Evolutionary conservation across 345 rosid genomes (phyloP).

Genomic region (Jatropha curcas): DNA sequence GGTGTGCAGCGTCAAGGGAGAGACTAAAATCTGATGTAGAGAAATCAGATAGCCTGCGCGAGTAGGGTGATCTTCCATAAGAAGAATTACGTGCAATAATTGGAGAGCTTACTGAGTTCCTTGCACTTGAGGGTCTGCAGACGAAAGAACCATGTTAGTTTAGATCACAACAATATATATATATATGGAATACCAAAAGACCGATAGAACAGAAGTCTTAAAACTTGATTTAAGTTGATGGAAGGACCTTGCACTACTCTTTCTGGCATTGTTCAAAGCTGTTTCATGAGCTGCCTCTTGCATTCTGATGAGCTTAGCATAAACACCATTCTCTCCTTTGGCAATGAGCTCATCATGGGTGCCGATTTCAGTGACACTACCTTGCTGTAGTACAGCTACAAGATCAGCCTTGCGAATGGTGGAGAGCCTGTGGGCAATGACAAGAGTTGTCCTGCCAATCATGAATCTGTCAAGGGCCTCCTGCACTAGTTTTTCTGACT

Average conservation of each 20-base stretch:
- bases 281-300: conserved; percentile 98
- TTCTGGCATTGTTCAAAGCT: conserved; percentile 86
- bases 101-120: conserved; percentile 97
- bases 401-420: conserved; percentile 97
- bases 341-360: conserved; percentile 85
- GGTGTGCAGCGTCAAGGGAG: conserved; percentile 71
- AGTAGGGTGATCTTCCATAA: conserved; percentile 93
- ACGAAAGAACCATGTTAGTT: conserved; percentile 19
- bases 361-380: conserved; percentile 89
- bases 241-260: conserved; percentile 91
- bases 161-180: background rate
- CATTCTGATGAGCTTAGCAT: conserved; percentile 91
- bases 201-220: background rate
- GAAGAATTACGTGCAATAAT: conserved; percentile 93
- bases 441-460: conserved; percentile 97
- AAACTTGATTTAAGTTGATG: background rate
- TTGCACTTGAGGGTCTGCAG: conserved; percentile 94
- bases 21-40: conserved; percentile 97
- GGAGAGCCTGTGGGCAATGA: conserved; percentile 95
- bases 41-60: conserved; percentile 91
- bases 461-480: conserved; percentile 96
- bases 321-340: conserved; percentile 87
- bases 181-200: background rate
- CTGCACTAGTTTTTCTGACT: conserved; percentile 95
- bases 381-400: conserved; percentile 95